Base-by-base conservation (phyloP, 2,329 filamentous ascomycete species). In the Aspergillus quadrilineatus region DNA sequence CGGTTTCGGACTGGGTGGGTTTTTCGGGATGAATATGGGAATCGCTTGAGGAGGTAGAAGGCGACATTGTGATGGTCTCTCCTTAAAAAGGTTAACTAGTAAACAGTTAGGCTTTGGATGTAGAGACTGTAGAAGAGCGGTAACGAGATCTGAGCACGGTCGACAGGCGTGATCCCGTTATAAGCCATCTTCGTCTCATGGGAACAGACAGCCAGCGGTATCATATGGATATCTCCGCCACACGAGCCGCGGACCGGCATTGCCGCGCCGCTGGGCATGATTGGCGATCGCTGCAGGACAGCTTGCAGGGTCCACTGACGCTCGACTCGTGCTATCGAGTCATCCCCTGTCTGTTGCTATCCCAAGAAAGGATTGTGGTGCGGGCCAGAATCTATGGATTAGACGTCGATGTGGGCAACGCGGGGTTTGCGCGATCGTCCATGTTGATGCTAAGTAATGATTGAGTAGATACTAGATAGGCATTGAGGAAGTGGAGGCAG, bases 361-460 rank as follows among this genome's bases (percentile, higher is more conserved):
- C 34, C 9, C 34, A 14, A 12, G 34, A 15, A 37, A n/a, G 9
- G 9, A 10, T 14, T 14, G 2, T 34, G 32, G 4, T 34, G 22
- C 22, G 22, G 22, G 22, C 22, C 22, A 22, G 22, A 22, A 22
- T 22, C 22, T 22, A 37, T 12, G 9, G 9, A 10, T 14, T 14
- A 5, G 30, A 5, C 30, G 30, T 34, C 10, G 30, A 34, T 8
- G 7, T 34, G 7, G 10, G 10, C 30, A 10, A 34, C 10, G 30
- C 53, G 57, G 57, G 53, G 45, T 48, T n/a, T 5, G 9, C 50
- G 45, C 47, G 50, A 60, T 60, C 50, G 50, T 56, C 50, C 54
- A 17, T 46, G 51, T 48, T 34, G 30, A 34, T 34, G 30, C 30
- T 34, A 34, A 34, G 30, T 10, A 34, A 3, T 34, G 30, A 34